Percentiles rank a stretch among this genome's conserved stretches.
Evolutionary conservation across 208 protist species (phyloP).

Genomic region (Trypanosoma cruzi): DNA sequence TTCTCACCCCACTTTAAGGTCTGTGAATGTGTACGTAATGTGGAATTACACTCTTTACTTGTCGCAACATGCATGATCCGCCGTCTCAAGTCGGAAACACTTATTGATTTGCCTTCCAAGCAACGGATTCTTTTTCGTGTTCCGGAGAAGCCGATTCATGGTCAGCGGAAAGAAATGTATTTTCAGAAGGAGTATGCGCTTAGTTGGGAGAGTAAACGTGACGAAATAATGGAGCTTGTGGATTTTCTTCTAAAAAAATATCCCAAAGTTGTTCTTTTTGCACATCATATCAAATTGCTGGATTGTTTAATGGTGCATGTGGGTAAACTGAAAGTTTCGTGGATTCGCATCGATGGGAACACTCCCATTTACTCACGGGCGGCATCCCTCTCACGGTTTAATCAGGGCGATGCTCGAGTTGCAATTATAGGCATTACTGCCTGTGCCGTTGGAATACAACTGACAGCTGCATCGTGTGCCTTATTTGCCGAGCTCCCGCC

Average conservation of each 20-base stretch:
- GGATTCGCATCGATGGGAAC: conserved; percentile 67
- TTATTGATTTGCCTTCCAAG: conserved; percentile 75
- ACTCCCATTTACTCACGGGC: conserved; percentile 40
- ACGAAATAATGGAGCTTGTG: conserved; percentile 63
- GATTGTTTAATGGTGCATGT: conserved; percentile 39
- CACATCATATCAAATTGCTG: conserved; percentile 76
- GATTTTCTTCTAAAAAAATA: conserved; percentile 60
- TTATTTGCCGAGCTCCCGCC: conserved; percentile 89
- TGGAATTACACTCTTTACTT: conserved; percentile 58
- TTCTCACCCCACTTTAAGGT: conserved; percentile 62
- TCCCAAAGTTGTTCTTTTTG: conserved; percentile 68
- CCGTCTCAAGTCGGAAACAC: conserved; percentile 65
- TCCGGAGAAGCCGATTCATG: conserved; percentile 10
- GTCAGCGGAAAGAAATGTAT: conserved; percentile 2
- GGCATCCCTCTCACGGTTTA: conserved; percentile 44
- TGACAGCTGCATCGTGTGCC: conserved; percentile 62
- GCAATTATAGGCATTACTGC: conserved; percentile 80
- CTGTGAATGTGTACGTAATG: conserved; percentile 37
- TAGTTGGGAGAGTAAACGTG: conserved; percentile 54
- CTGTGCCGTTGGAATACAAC: conserved; percentile 74
- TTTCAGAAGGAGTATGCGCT: conserved; percentile 71
- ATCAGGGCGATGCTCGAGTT: conserved; percentile 36
- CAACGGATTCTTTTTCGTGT: conserved; percentile 64
- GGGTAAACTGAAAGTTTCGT: conserved; percentile 26
- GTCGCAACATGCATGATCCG: conserved; percentile 58